Conservation (phyloP, 106 monocot genomes). For the Hemerocallis citrina region DNA sequence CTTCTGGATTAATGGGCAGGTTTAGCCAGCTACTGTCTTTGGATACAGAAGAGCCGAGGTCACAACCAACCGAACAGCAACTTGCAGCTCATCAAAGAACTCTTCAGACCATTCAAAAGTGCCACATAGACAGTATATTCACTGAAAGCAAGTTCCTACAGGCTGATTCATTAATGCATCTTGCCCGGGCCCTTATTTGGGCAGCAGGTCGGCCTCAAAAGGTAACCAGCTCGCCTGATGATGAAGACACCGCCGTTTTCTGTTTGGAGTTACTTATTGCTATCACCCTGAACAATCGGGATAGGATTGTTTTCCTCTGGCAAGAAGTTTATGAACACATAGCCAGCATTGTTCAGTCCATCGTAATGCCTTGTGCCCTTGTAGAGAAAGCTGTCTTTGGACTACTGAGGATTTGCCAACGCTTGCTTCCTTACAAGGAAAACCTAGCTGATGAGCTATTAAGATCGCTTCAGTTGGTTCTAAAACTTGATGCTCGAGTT, state of each 20-base stretch:
- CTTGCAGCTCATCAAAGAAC: conserved; percentile 41
- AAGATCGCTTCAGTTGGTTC: conserved; percentile 45
- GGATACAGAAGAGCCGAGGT: conserved; percentile 39
- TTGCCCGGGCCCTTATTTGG: conserved; percentile 36
- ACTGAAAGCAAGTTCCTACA: conserved; percentile 61
- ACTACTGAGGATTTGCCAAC: conserved; percentile 46
- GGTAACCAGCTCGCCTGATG: conserved; percentile 24
- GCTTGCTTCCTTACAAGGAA: conserved; percentile 55
- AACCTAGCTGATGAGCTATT: conserved; percentile 48
- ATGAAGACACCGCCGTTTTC: conserved; percentile 53
- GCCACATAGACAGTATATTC: conserved; percentile 51
- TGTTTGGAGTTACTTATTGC: conserved; percentile 55
- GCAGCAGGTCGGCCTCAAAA: conserved; percentile 41
- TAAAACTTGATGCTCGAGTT: conserved; percentile 60
- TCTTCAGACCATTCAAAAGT: conserved; percentile 42
- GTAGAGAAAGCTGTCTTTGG: conserved; percentile 65
- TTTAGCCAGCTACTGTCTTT: conserved; percentile 47
- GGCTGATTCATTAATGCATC: conserved; percentile 40
- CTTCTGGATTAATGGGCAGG: conserved; percentile 48
- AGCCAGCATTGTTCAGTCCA: conserved; percentile 45
- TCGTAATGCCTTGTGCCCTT: conserved; percentile 48
- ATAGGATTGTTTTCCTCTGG: conserved; percentile 47
- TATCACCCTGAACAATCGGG: conserved; percentile 51
- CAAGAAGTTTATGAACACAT: conserved; percentile 45
- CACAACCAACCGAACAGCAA: conserved; percentile 51